phyloP scores from a whole-genome alignment of 1,139 yeast species.

The Blastobotrys buckinghamii region DNA sequence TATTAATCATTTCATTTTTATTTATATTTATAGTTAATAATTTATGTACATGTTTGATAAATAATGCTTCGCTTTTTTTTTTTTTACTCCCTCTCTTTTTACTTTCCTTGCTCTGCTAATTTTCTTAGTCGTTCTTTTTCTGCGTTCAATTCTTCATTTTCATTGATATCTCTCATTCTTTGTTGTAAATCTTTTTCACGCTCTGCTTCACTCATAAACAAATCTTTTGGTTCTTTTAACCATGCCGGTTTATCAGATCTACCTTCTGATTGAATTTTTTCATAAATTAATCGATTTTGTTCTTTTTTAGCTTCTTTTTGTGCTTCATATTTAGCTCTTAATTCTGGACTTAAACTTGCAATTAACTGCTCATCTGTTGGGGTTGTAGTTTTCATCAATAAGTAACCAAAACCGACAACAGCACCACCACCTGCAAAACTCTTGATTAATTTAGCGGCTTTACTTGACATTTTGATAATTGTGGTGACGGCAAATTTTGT shows the following conservation, averaged over 20 bases:
- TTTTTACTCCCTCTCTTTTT: neutral
- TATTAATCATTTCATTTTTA: too few species aligned
- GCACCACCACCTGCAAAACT: constrained; percentile 45
- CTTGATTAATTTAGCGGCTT: constrained; percentile 18
- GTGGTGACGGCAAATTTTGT: neutral
- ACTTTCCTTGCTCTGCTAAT: constrained; percentile 30
- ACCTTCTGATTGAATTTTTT: constrained; percentile 18
- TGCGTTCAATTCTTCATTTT: constrained; percentile 15
- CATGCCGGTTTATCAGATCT: constrained; percentile 28
- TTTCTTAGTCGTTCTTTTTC: constrained; percentile 25
- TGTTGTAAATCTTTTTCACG: constrained; percentile 12
- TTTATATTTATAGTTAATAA: constrained; percentile 5
- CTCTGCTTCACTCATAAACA: constrained; percentile 24
- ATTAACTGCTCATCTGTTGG: constrained; percentile 82
- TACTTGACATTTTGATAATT: neutral
- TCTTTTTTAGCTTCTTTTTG: constrained; percentile 52
- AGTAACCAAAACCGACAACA: constrained; percentile 61
- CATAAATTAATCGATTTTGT: constrained; percentile 52
- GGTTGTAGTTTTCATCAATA: constrained; percentile 62
- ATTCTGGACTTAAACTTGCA: constrained; percentile 72
- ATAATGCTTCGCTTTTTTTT: too few species aligned
- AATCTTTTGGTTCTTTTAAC: constrained; percentile 25
- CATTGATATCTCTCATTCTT: constrained; percentile 9
- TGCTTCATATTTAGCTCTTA: constrained; percentile 67
- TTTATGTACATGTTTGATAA: too few species aligned